Evolutionary conservation across 441 rosid genomes (phyloP).

Genomic region (Aleurites moluccanus): DNA sequence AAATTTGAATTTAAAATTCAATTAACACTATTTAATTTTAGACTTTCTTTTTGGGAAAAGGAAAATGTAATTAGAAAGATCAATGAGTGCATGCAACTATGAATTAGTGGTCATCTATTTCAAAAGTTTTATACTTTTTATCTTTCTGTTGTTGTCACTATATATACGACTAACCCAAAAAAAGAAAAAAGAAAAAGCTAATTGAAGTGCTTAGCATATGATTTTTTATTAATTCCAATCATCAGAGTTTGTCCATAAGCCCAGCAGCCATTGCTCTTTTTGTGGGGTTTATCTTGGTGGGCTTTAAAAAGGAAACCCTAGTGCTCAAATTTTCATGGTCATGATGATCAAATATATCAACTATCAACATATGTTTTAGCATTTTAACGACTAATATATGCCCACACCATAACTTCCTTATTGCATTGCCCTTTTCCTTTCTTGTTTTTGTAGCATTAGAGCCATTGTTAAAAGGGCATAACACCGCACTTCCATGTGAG

Average conservation of each 20-base stretch:
- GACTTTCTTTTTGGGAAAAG: not conserved
- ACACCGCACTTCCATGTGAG: slow-evolving; percentile 22
- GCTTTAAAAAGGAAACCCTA: slow-evolving; percentile 6
- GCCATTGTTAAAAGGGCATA: slow-evolving; percentile 14
- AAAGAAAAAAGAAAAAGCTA: not conserved
- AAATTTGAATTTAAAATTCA: not conserved
- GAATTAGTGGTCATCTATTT: not conserved
- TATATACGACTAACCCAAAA: not conserved
- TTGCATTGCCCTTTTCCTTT: not conserved
- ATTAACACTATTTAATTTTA: not conserved
- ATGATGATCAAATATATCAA: not conserved
- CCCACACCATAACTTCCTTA: not conserved
- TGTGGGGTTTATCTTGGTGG: slow-evolving; percentile 22
- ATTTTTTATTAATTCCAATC: slow-evolving; percentile 17
- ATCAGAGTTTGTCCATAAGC: slow-evolving; percentile 31
- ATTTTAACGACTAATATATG: not conserved
- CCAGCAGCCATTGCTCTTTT: slow-evolving; percentile 30
- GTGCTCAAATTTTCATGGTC: slow-evolving; percentile 10
- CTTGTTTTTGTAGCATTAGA: not conserved
- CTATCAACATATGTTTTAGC: not conserved
- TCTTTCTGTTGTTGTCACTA: not conserved
- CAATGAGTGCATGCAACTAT: not conserved
- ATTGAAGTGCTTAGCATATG: not conserved
- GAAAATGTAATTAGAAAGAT: not conserved
- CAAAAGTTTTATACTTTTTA: too few species aligned